Evolutionary conservation across 108 stramenopile species (phyloP), one percentile per base, ranked within the genome.

Genomic region (Bacterosira constricta): DNA sequence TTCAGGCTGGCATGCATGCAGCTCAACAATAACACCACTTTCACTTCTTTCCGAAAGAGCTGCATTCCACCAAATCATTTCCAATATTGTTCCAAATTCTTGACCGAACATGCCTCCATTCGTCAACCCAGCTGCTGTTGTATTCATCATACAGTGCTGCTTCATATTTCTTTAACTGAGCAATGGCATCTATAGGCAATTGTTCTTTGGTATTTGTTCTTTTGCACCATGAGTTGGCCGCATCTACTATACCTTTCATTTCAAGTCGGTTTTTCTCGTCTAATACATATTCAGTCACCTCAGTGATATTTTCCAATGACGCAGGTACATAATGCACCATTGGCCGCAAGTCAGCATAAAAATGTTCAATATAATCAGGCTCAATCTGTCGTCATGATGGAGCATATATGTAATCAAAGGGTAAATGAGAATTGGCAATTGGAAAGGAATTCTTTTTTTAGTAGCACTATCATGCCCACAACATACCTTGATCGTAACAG

Each of bases 401-500:
- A 10, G 36, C 11, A 54, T 35, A 29, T 29, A 54, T 35, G 17
- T 29, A 50, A 11, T 27, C 26, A 23, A 52, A 1, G 51, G 7
- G 26, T n/a, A 9, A 10, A 30, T 52, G 21, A 52, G 3, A 44
- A n/a, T n/a, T n/a, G n/a, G n/a, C n/a, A n/a, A n/a, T n/a, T n/a
- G n/a, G n/a, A n/a, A n/a, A n/a, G n/a, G n/a, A n/a, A n/a, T n/a
- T n/a, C n/a, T n/a, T n/a, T n/a, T n/a, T n/a, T n/a, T n/a, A n/a
- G 53, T 15, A 54, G 32, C 13, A 54, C 25, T 2, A 35, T 34
- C 17, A 6, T 12, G 1, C 18, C 34, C 7, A 34, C 15, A 1
- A n/a, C 62, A 4, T 0, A 77, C 68, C 63, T 83, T 79, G 15
- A 83, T 38, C 11, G 70, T 51, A 34, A 83, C 82, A 6, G 72